These are phyloP conservation scores for Hyphopichia wangnamkhiaoensis DNA, from an alignment of 1,139 yeast genomes.

Conservation along the genomic window DNA sequence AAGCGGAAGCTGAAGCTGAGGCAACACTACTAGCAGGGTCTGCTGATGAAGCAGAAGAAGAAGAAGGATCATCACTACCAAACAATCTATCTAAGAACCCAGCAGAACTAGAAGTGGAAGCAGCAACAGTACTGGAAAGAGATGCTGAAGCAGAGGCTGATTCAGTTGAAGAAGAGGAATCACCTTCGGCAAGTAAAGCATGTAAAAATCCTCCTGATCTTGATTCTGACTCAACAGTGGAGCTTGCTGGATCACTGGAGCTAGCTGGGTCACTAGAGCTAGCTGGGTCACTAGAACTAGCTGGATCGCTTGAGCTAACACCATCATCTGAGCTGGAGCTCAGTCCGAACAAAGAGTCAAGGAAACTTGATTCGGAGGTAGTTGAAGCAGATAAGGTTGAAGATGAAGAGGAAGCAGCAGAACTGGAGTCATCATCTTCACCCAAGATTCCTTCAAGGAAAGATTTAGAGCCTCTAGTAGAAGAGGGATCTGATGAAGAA, in stretches of 20 bases:
- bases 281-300: constrained; percentile 4
- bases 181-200: neutral
- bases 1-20: constrained; percentile 7
- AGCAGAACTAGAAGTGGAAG: constrained; percentile 2
- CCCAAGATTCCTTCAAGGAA: neutral
- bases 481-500: neutral
- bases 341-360: constrained; percentile 6
- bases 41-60: constrained; percentile 3
- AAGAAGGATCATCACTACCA: constrained; percentile 4
- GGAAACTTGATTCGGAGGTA: constrained; percentile 3
- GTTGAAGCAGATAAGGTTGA: neutral
- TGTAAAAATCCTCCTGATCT: neutral
- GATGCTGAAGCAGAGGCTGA: constrained; percentile 1
- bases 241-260: neutral
- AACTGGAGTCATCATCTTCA: constrained; percentile 3
- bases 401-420: constrained; percentile 6
- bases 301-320: constrained; percentile 6
- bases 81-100: constrained; percentile 5
- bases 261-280: constrained; percentile 1
- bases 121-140: constrained; percentile 1
- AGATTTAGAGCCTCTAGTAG: neutral
- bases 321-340: constrained; percentile 5
- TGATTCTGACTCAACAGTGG: neutral
- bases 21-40: constrained; percentile 1
- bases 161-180: neutral